A percentile compares a stretch with the other conserved stretches of the same genome.
Evolutionary conservation across 768 basidiomycete genomes (phyloP).

Genomic region (Naematelia aurantialba): DNA sequence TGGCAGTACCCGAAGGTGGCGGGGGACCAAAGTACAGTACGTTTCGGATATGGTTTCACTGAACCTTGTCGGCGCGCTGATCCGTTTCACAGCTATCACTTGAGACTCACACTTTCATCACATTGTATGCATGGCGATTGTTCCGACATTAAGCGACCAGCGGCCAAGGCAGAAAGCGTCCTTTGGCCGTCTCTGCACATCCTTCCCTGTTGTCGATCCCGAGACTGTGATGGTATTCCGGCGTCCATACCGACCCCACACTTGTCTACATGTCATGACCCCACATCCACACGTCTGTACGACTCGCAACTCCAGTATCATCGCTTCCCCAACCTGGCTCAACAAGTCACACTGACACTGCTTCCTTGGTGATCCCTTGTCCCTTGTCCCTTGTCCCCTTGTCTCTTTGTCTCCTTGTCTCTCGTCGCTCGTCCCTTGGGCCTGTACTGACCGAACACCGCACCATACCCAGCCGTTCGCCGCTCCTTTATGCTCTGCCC

Average conservation of each 20-base stretch:
- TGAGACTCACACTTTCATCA: constrained; percentile 12
- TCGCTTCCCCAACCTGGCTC: too few species aligned
- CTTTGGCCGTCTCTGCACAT: background rate
- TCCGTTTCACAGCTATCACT: constrained; percentile 20
- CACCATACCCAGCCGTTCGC: too few species aligned
- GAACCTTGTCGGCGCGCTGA: background rate
- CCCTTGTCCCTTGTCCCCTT: too few species aligned
- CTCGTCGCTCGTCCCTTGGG: too few species aligned
- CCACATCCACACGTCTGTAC: background rate
- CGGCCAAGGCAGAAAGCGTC: too few species aligned
- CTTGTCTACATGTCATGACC: background rate
- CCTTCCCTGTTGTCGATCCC: background rate
- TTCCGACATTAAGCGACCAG: too few species aligned
- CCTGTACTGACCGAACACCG: too few species aligned
- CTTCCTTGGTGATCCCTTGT: too few species aligned
- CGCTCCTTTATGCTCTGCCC: too few species aligned
- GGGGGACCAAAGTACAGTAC: constrained; percentile 94
- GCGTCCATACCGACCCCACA: background rate
- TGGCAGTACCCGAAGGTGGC: constrained; percentile 85
- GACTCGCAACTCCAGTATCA: too few species aligned
- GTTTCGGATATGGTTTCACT: constrained; percentile 33
- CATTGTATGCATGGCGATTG: background rate
- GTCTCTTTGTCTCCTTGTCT: too few species aligned
- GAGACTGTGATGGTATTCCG: background rate
- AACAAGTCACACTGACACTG: too few species aligned